Percentiles rank a stretch among this genome's conserved stretches.
phyloP scores from a whole-genome alignment of 768 basidiomycete genomes.

The Kwoniella europaea region DNA sequence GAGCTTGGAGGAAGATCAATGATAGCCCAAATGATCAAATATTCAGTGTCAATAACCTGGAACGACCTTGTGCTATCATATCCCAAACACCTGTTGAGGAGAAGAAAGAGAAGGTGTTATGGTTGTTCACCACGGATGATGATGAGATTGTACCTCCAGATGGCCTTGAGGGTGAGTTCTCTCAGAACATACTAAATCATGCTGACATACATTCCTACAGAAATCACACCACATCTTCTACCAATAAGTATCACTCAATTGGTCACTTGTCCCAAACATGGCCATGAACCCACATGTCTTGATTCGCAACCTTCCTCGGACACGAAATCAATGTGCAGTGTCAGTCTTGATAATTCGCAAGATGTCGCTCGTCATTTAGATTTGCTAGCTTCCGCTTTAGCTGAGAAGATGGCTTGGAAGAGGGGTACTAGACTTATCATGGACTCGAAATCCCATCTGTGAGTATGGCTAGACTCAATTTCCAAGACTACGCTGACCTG shows the following conservation, averaged over 20 bases:
- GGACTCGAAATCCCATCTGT: background rate
- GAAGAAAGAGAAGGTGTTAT: background rate
- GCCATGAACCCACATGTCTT: slow-evolving; percentile 24
- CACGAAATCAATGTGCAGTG: slow-evolving; percentile 4
- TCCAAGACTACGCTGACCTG: background rate
- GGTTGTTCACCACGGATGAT: slow-evolving; percentile 3
- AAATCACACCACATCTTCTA: slow-evolving; percentile 9
- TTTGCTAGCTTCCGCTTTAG: slow-evolving; percentile 22
- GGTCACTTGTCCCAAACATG: slow-evolving; percentile 22
- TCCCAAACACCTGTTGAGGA: background rate
- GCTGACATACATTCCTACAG: background rate
- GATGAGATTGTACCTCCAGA: slow-evolving; percentile 4
- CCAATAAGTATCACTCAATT: slow-evolving; percentile 13
- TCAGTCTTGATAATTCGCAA: slow-evolving; percentile 10
- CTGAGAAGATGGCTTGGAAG: slow-evolving; percentile 37
- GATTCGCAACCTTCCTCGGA: background rate
- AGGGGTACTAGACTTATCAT: slow-evolving; percentile 19
- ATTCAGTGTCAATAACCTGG: background rate
- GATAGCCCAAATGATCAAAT: background rate
- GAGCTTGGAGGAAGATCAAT: slow-evolving; percentile 31
- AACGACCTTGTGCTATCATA: background rate
- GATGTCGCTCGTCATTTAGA: slow-evolving; percentile 10
- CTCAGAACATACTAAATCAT: no score
- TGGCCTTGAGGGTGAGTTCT: slow-evolving; percentile 7
- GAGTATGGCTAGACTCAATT: background rate